Conservation (phyloP, 1,139 yeast genomes). For the Nadsonia commutata region DNA sequence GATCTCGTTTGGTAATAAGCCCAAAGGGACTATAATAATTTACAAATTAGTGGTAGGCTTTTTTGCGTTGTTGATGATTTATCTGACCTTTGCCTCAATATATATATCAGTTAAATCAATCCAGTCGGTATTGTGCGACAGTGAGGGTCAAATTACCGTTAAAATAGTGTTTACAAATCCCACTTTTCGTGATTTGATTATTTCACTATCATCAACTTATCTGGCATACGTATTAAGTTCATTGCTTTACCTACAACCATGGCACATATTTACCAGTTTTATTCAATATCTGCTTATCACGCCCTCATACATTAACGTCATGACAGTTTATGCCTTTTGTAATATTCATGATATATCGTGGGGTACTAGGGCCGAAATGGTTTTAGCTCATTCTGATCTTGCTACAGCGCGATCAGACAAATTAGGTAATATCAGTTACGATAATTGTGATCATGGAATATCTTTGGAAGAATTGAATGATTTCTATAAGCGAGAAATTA, state of each 20-base stretch:
- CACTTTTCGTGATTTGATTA: conserved; percentile 67
- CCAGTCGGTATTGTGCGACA: conserved; percentile 25
- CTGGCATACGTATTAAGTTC: conserved; percentile 67
- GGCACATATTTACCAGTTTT: conserved; percentile 64
- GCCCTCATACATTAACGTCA: conserved; percentile 63
- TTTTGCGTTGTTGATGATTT: conserved; percentile 70
- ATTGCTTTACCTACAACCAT: conserved; percentile 56
- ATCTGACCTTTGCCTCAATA: conserved; percentile 84
- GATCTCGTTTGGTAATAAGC: conserved; percentile 30
- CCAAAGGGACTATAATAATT: conserved; percentile 24
- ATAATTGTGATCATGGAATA: conserved; percentile 44
- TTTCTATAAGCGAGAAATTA: not conserved
- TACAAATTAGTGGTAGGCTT: conserved; percentile 22
- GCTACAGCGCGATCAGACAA: conserved; percentile 50
- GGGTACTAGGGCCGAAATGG: conserved; percentile 70
- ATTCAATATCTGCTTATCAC: conserved; percentile 54
- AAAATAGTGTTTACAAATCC: conserved; percentile 41
- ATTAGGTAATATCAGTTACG: conserved; percentile 41
- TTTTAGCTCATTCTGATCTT: conserved; percentile 42
- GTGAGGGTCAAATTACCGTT: conserved; percentile 31
- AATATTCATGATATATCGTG: conserved; percentile 75
- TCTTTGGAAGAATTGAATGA: not conserved
- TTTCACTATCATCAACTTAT: conserved; percentile 75
- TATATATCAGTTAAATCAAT: conserved; percentile 68
- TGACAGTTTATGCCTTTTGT: conserved; percentile 73